Percentiles rank a stretch among this genome's conserved stretches.
Evolutionary conservation across 441 rosid genomes (phyloP).

Genomic region (Eutrema salsugineum): DNA sequence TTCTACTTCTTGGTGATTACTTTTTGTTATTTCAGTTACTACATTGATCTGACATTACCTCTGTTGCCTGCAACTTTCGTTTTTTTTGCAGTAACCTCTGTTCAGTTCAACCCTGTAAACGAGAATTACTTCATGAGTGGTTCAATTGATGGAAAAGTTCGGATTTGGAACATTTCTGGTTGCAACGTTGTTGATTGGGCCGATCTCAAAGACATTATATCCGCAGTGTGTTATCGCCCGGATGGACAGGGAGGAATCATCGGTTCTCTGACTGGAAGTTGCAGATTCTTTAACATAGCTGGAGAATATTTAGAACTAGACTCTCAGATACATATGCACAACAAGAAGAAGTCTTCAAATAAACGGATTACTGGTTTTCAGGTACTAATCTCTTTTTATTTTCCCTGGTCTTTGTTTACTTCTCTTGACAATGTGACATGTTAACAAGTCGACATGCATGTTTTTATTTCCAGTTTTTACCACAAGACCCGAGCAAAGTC

Average conservation of each 20-base stretch:
- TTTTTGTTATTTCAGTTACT: conserved; percentile 22
- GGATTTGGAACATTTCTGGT: conserved; percentile 80
- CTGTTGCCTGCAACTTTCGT: background rate
- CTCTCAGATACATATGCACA: conserved; percentile 48
- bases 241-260: conserved; percentile 90
- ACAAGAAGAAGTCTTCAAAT: conserved; percentile 71
- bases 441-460: background rate
- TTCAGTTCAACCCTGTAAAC: conserved; percentile 86
- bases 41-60: background rate
- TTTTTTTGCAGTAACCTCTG: conserved; percentile 74
- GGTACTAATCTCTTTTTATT: conserved; percentile 34
- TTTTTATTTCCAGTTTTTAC: conserved; percentile 50
- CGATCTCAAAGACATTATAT: conserved; percentile 72
- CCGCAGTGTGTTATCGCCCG: conserved; percentile 88
- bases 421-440: conserved; percentile 9
- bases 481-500: conserved; percentile 73
- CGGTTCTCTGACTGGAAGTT: conserved; percentile 77
- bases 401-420: background rate
- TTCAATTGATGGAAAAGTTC: conserved; percentile 93
- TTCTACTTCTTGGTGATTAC: conserved; percentile 35
- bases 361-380: conserved; percentile 77
- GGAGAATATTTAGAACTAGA: conserved; percentile 84
- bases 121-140: conserved; percentile 89
- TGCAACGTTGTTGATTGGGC: conserved; percentile 86
- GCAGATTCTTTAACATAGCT: conserved; percentile 64